Evolutionary conservation across 2,329 filamentous ascomycete genomes (phyloP), one percentile per base, ranked within the genome.

Genomic region (Didymella segeticola): DNA sequence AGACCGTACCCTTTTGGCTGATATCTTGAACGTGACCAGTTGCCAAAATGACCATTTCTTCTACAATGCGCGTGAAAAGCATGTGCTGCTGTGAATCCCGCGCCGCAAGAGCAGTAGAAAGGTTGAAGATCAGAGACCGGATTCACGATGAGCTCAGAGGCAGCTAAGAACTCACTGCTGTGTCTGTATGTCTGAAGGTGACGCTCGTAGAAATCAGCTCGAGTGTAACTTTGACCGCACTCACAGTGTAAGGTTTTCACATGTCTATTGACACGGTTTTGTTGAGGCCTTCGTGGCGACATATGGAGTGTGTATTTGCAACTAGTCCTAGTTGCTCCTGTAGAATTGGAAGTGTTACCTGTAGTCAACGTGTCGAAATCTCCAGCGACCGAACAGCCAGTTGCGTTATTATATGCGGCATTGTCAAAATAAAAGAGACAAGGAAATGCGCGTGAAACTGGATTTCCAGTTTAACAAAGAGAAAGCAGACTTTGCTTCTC

Each of bases 31-130:
- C 36, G 36, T 4, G 17, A 8, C 45, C 36, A 47, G 36, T 41
- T 19, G 3, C 36, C 36, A 9, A 10, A 5, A 20, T 47, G 45
- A 0, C 34, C 36, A 8, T 26, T 39, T 5, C 20, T 26, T 6
- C 11, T 37, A 17, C 39, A 20, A 29, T 50, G 47, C 17, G 23
- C 23, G 12, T n/a, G 10, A 14, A 43, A 50, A 26, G 39, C 39
- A 36, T 38, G 20, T 5, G 30, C 33, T 7, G 47, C 47, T 11
- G 30, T 43, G 15, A 30, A 50, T n/a, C 31, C 31, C 1, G 8
- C 8, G 19, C 47, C 39, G 19, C 47, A 50, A 5, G 47, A 43
- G 25, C 47, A 50, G 22, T 43, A 43, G 15, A 50, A 50, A 4
- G 39, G 39, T n/a, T 10, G n/a, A 11, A n/a, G 5, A 30, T 38